These are phyloP conservation scores for Magnaporthiopsis rhizophila DNA, from an alignment of 2,329 filamentous ascomycete genomes.

Conservation along the genomic window DNA sequence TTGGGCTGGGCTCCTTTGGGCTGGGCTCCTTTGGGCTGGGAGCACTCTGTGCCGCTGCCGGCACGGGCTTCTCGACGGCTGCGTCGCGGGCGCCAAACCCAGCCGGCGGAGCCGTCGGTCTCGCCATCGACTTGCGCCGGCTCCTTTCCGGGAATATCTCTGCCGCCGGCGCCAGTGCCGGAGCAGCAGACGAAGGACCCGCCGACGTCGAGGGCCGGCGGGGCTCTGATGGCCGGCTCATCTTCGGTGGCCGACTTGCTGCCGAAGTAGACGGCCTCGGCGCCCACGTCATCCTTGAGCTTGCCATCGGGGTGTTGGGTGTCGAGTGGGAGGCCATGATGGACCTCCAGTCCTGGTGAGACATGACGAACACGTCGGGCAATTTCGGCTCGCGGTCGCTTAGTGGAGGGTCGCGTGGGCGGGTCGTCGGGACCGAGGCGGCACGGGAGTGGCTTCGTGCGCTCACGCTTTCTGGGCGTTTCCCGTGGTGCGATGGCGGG, in stretches of 20 bases:
- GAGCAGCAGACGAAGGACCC: not conserved
- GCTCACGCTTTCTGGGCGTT: not conserved
- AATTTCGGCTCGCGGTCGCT: too few relatives aligned
- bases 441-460: not conserved
- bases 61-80: not conserved
- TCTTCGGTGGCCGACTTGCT: too few relatives aligned
- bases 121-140: not conserved
- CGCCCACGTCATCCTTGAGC: not conserved
- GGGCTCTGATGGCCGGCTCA: too few relatives aligned
- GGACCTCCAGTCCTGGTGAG: not conserved
- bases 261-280: not conserved
- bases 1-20: conserved; percentile 1
- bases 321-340: not conserved
- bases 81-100: not conserved
- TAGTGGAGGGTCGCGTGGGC: not conserved
- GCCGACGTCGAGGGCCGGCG: not conserved
- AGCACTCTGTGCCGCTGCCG: not conserved
- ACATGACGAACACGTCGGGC: not conserved
- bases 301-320: not conserved
- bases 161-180: not conserved
- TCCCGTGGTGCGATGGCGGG: conserved; percentile 5
- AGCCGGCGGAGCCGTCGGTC: not conserved
- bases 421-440: not conserved
- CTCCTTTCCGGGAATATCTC: not conserved
- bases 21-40: too few relatives aligned